A percentile compares a stretch with the other conserved stretches of the same genome.
These are phyloP conservation scores for Lipomyces sp. DNA, from an alignment of 805 yeast genomes.

Conservation along the genomic window DNA sequence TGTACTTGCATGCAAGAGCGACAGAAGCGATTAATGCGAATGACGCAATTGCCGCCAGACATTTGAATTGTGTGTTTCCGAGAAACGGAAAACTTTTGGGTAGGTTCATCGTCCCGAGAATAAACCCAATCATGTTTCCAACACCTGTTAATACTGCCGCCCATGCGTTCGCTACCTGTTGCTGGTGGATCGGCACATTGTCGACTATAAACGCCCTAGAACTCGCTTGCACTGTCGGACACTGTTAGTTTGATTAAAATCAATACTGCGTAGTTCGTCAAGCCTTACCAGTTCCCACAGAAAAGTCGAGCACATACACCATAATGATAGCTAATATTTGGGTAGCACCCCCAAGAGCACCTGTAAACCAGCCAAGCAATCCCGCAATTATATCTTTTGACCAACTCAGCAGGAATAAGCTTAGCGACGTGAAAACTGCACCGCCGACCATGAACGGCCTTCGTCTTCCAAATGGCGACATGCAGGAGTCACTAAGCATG, in stretches of 20 bases:
- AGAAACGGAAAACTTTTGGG: conserved; percentile 48
- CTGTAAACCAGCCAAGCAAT: conserved; percentile 48
- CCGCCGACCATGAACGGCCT: conserved; percentile 65
- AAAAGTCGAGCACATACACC: conserved; percentile 60
- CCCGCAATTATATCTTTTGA: conserved; percentile 50
- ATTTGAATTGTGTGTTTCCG: conserved; percentile 59
- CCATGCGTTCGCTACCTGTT: conserved; percentile 66
- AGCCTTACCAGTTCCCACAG: conserved; percentile 48
- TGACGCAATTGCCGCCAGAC: conserved; percentile 53
- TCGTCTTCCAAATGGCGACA: conserved; percentile 55
- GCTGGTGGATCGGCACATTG: conserved; percentile 61
- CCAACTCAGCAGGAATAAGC: conserved; percentile 54
- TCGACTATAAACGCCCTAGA: conserved; percentile 66
- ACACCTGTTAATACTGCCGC: conserved; percentile 67
- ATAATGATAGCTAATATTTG: conserved; percentile 59
- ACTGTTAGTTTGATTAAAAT: too few species aligned
- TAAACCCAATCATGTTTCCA: conserved; percentile 63
- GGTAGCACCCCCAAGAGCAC: conserved; percentile 43
- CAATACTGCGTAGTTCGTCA: background rate
- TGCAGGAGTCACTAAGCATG: conserved; percentile 58
- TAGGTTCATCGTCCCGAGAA: conserved; percentile 56
- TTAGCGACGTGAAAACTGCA: conserved; percentile 52
- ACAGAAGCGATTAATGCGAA: conserved; percentile 51
- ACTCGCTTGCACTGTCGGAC: conserved; percentile 60
- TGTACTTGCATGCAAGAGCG: conserved; percentile 48